phyloP scores from a whole-genome alignment of 345 rosid species.

The Rhodamnia rubescens region DNA sequence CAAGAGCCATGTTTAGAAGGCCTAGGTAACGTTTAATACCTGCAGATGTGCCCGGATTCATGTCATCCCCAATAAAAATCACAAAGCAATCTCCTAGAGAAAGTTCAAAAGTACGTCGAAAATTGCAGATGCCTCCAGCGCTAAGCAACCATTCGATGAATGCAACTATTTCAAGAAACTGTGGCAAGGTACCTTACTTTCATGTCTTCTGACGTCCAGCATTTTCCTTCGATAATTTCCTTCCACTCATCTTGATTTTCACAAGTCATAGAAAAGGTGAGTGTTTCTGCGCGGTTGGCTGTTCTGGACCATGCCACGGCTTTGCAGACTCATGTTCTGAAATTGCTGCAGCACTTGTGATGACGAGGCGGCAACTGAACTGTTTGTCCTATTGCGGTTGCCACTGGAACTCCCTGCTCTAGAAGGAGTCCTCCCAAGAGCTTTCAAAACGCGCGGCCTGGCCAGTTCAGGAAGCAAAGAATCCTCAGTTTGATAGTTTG shows the following conservation, averaged over 20 bases:
- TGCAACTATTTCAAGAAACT: background rate
- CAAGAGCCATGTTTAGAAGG: background rate
- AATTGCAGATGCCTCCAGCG: background rate
- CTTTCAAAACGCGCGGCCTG: constrained; percentile 14
- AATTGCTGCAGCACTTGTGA: background rate
- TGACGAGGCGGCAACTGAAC: background rate
- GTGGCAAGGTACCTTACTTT: background rate
- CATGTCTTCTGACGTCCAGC: background rate
- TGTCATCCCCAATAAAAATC: background rate
- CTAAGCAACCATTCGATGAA: background rate
- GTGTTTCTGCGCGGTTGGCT: background rate
- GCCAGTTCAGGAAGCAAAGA: constrained; percentile 26
- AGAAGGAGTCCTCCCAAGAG: background rate
- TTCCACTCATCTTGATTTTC: background rate
- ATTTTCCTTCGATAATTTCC: background rate
- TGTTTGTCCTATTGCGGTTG: background rate
- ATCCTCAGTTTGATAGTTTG: constrained; percentile 12
- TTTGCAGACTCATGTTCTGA: background rate
- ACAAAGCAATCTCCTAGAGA: background rate
- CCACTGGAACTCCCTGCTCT: background rate
- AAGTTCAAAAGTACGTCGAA: background rate
- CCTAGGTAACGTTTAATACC: background rate
- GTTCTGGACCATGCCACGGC: background rate
- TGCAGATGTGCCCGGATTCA: background rate
- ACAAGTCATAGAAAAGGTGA: background rate